Conservation (phyloP, 1,284 basidiomycete genomes). For the Thecaphora frezii region DNA sequence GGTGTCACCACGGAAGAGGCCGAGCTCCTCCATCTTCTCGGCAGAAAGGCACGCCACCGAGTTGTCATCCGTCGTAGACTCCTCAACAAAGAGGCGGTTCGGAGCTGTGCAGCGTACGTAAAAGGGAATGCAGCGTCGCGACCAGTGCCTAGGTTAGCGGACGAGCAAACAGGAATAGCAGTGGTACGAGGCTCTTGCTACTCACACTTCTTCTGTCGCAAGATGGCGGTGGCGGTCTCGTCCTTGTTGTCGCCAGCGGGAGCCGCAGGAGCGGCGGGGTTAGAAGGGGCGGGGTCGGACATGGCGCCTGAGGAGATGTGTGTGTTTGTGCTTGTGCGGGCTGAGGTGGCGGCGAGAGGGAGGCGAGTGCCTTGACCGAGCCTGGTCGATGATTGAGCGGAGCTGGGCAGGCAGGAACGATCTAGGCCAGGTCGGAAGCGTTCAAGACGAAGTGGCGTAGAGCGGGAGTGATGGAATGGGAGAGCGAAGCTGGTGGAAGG, state of each 20-base stretch:
- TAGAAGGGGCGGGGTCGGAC: conserved; percentile 35
- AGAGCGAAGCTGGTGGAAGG: too few relatives aligned
- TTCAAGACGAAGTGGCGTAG: too few relatives aligned
- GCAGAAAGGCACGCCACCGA: conserved; percentile 90
- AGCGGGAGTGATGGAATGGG: too few relatives aligned
- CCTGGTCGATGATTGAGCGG: too few relatives aligned
- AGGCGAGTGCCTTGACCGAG: too few relatives aligned
- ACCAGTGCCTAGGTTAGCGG: too few relatives aligned
- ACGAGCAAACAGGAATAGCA: background rate
- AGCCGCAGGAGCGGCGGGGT: conserved; percentile 11
- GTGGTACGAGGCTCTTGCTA: conserved; percentile 2
- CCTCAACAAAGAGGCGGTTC: conserved; percentile 58
- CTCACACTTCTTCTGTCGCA: conserved; percentile 53
- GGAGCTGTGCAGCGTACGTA: conserved; percentile 21
- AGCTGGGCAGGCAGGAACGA: too few relatives aligned
- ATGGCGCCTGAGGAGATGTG: conserved; percentile 15
- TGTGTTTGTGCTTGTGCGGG: too few relatives aligned
- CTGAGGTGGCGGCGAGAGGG: too few relatives aligned
- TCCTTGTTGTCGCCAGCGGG: conserved; percentile 46
- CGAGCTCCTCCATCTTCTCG: conserved; percentile 91
- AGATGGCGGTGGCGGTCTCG: conserved; percentile 56
- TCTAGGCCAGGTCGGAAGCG: too few relatives aligned
- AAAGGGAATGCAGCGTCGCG: too few relatives aligned
- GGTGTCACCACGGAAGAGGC: conserved; percentile 89
- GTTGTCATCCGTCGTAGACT: conserved; percentile 59